These are phyloP conservation scores for Daldinia grandis DNA, from an alignment of 495 filamentous ascomycete genomes.

Conservation along the genomic window DNA sequence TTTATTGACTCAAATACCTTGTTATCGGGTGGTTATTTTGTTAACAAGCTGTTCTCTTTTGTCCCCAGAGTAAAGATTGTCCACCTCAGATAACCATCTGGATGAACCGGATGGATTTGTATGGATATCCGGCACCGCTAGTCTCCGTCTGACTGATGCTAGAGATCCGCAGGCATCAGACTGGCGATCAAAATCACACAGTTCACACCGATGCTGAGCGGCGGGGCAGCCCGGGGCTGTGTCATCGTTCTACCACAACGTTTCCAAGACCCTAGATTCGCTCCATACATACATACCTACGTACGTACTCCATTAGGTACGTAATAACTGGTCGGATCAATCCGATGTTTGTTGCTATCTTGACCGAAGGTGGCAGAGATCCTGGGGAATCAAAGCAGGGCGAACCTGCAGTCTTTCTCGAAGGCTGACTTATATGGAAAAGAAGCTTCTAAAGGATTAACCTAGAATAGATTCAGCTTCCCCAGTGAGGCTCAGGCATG, in stretches of 20 bases:
- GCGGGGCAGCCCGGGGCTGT: slow-evolving; percentile 28
- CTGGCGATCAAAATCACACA: slow-evolving; percentile 36
- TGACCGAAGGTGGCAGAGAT: slow-evolving; percentile 35
- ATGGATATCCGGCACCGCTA: slow-evolving; percentile 35
- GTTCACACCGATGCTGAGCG: slow-evolving; percentile 9
- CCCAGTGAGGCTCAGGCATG: slow-evolving; percentile 26
- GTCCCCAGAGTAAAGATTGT: neutral
- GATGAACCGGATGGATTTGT: neutral
- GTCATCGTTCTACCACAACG: slow-evolving; percentile 25
- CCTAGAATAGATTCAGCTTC: slow-evolving; percentile 26
- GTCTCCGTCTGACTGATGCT: slow-evolving; percentile 29
- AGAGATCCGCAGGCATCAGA: slow-evolving; percentile 36
- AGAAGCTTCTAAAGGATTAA: neutral
- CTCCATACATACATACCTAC: too few relatives aligned
- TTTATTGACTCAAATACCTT: neutral
- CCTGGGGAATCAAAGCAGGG: slow-evolving; percentile 5
- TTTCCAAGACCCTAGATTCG: slow-evolving; percentile 10
- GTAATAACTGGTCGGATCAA: slow-evolving; percentile 11
- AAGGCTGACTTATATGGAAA: slow-evolving; percentile 32
- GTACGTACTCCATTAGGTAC: neutral
- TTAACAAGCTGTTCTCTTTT: neutral
- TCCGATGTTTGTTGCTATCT: slow-evolving; percentile 6
- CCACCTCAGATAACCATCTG: slow-evolving; percentile 2
- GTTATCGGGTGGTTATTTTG: neutral
- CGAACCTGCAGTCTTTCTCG: slow-evolving; percentile 23